These are phyloP conservation scores for Nakazawaea sp. DNA, from an alignment of 805 yeast species.

Conservation along the genomic window DNA sequence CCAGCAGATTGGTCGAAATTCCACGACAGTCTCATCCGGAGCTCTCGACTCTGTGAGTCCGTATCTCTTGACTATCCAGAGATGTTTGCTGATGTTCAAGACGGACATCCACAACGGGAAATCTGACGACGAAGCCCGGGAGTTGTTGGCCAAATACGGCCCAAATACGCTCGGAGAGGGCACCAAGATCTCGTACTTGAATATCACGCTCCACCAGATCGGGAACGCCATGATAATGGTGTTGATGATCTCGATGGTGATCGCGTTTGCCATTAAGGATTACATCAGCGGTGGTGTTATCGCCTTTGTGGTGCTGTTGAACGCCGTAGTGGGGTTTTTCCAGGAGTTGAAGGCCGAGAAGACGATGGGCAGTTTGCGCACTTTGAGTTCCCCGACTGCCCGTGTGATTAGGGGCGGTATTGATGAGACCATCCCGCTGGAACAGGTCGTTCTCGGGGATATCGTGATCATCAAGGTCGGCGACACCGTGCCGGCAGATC, in stretches of 20 bases:
- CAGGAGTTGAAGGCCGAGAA: constrained; percentile 73
- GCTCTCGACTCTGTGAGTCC: too few relatives aligned
- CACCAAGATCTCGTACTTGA: constrained; percentile 41
- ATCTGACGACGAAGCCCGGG: neutral
- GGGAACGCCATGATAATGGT: constrained; percentile 79
- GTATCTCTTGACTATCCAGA: constrained; percentile 27
- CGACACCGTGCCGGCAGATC: constrained; percentile 72
- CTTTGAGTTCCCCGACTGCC: constrained; percentile 67
- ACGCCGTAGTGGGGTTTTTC: constrained; percentile 58
- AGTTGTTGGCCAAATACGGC: constrained; percentile 27
- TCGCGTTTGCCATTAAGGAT: constrained; percentile 66
- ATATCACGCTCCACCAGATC: constrained; percentile 57
- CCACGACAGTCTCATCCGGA: too few relatives aligned
- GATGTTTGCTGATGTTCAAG: constrained; percentile 28
- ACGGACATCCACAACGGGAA: neutral
- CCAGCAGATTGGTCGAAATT: too few relatives aligned
- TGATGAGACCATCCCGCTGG: constrained; percentile 50
- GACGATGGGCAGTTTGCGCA: constrained; percentile 68
- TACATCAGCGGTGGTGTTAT: constrained; percentile 84
- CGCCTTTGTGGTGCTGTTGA: constrained; percentile 56
- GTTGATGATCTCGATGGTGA: constrained; percentile 58
- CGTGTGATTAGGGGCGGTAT: constrained; percentile 56
- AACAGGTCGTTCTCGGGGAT: constrained; percentile 70
- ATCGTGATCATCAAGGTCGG: constrained; percentile 58
- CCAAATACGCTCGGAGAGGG: constrained; percentile 57